phyloP scores from a whole-genome alignment of 169 alveolate species.

The Eimeria sp. region DNA sequence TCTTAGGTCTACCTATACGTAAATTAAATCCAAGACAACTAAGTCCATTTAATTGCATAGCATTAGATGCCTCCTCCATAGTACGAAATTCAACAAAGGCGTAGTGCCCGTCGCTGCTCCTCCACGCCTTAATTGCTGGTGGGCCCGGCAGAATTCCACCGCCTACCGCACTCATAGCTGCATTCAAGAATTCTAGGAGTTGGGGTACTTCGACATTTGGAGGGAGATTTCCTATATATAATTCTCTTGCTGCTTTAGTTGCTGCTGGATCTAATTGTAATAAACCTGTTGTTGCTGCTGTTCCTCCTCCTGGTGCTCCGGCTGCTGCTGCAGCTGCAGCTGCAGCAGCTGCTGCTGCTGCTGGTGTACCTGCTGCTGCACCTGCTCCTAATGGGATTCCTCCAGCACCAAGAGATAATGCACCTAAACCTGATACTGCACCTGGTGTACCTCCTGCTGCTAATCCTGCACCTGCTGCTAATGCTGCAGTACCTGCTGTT shows the following conservation, averaged over 20 bases:
- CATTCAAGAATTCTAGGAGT: slow-evolving; percentile 91
- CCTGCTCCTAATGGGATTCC: not conserved
- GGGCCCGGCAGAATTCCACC: slow-evolving; percentile 89
- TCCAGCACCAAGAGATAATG: not conserved
- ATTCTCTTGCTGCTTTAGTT: slow-evolving; percentile 89
- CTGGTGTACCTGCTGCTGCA: not conserved
- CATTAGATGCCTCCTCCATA: slow-evolving; percentile 96
- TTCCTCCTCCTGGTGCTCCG: slow-evolving; percentile 19
- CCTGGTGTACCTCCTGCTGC: slow-evolving; percentile 52
- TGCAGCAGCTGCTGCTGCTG: slow-evolving; percentile 27
- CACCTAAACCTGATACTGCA: not conserved
- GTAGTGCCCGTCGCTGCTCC: slow-evolving; percentile 96
- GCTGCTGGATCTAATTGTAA: slow-evolving; percentile 81
- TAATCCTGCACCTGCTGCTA: slow-evolving; percentile 28
- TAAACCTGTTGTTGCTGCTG: slow-evolving; percentile 56
- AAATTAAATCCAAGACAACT: slow-evolving; percentile 86
- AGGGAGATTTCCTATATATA: slow-evolving; percentile 93
- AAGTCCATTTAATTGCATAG: slow-evolving; percentile 90
- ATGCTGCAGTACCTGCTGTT: slow-evolving; percentile 44
- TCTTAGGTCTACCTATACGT: slow-evolving; percentile 89
- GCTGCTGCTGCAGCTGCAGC: slow-evolving; percentile 82
- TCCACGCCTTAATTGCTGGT: slow-evolving; percentile 97
- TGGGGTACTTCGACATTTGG: slow-evolving; percentile 89
- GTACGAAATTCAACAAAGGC: slow-evolving; percentile 98
- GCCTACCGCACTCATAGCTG: slow-evolving; percentile 89